Base-by-base conservation (phyloP, 495 filamentous ascomycete species). In the Venustampulla echinocandica region DNA sequence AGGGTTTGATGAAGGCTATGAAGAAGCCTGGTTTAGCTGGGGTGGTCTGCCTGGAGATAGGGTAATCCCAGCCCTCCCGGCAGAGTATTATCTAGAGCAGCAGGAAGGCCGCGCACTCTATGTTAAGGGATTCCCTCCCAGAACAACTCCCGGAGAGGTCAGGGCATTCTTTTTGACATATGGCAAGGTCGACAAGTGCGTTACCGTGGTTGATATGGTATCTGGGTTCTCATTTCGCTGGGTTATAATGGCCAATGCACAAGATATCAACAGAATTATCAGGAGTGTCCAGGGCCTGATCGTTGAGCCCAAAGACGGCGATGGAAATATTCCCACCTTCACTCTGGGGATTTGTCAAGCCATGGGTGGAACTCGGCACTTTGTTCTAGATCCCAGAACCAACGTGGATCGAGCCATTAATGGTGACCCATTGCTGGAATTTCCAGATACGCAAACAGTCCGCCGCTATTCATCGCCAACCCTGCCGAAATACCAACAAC, bases 191-290 rank as follows among this genome's bases (percentile, higher is more conserved):
- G 42, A 38, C 2, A 44, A 47, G 25, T 38, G 20, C 22, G 37
- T 46, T 1, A 7, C 13, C 10, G 14, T 57, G 2, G 44, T 57
- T 19, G 32, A 46, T 30, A 2, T 51, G 14, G 14, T 2, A 11
- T 39, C 37, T 23, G 36, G 40, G 11, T 10, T 51, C 2, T 44
- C 47, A 3, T 57, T 57, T 21, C 46, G 50, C 2, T 57, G 55
- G 55, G 43, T 47, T 32, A 44, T 57, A 11, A 49, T 51, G 47
- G 32, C 14, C 4, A 39, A 38, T 13, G 3, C n/a, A 19, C 23
- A 50, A n/a, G 50, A 47, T 9, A 48, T 44, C 0, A 28, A 19
- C 10, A 5, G 4, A 11, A 34, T 42, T 10, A 7, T 50, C 10
- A 23, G 35, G 17, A 3, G 11, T 5, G 14, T 46, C 7, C 15